Base-by-base conservation (phyloP, 805 yeast genomes). In the Yarrowia bubula region DNA sequence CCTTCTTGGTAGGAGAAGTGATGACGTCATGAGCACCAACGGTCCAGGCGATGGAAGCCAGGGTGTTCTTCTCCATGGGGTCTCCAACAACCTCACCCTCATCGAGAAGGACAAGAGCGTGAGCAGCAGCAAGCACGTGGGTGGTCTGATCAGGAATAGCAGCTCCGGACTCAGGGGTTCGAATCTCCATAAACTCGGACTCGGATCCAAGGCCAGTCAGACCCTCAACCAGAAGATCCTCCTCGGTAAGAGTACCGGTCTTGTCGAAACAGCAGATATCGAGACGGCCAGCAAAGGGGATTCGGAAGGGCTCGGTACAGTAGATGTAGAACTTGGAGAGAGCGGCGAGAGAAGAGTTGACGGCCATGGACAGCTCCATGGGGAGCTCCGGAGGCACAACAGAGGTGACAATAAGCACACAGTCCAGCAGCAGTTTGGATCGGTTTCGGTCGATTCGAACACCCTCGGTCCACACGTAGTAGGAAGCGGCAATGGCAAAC, bases 351-450 rank as follows among this genome's bases (percentile, higher is more conserved):
- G 98, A 92, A 42, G 89, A 83, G 77, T 95, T 95, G 44, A 95
- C 99, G 67, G 99, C 98, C 93, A 95, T 88, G 13, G 99, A 95
- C 71, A 95, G 83, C 80, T 95, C 99, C 98, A 95, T 95, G 66
- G 99, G 99, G 70, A 95, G 83, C 79, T 95, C 99, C 47, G 99
- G 99, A 41, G 99, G 99, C 44, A 95, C 99, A 69, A 95, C 99
- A 60, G 98, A 92, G 17, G 99, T 95, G 71, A 95, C 84, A 71
- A 95, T 96, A 73, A 95, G 84, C 69, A 95, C 89, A 86, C 99
- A 95, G 78, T 95, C 98, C 73, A 95, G 83, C 69, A 95, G 87
- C 76, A 95, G 84, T 78, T 93, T 93, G 65, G 96, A 89, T 77
- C 93, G 96, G 71, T 90, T 85, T 79, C 99, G 89, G 72, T 97